Conservation (phyloP, 2,329 filamentous ascomycete genomes). For the Exophiala sp. region DNA sequence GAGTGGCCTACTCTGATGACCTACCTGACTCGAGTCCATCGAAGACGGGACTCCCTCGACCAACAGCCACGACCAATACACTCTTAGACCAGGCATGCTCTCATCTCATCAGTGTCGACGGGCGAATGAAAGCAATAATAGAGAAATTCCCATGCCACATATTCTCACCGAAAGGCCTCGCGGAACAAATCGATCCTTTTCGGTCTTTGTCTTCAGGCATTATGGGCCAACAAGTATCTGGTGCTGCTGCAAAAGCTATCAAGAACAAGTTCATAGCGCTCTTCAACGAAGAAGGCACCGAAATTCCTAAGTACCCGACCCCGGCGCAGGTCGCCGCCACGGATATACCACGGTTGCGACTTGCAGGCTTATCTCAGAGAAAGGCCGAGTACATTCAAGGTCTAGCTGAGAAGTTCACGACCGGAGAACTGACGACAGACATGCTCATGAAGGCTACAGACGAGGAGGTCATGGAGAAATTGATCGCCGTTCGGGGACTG, state of each 20-base stretch:
- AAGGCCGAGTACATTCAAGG: conserved; percentile 95
- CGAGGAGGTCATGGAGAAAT: conserved; percentile 75
- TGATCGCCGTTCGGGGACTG: conserved; percentile 82
- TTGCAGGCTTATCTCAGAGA: conserved; percentile 83
- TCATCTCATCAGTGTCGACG: conserved; percentile 70
- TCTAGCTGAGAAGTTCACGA: conserved; percentile 74
- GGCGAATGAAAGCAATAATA: conserved; percentile 67
- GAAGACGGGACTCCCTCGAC: conserved; percentile 37
- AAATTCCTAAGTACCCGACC: conserved; percentile 61
- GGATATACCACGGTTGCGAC: conserved; percentile 66
- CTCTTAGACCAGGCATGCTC: conserved; percentile 71
- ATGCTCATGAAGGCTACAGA: conserved; percentile 77
- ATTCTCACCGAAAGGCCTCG: conserved; percentile 78
- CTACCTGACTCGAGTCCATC: conserved; percentile 38
- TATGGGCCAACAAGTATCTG: conserved; percentile 94
- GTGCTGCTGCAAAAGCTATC: conserved; percentile 85
- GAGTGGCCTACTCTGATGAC: conserved; percentile 47
- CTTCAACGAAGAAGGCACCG: conserved; percentile 51
- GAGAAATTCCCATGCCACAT: conserved; percentile 71
- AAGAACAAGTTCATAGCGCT: conserved; percentile 77
- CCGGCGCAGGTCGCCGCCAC: conserved; percentile 67
- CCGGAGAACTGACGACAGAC: conserved; percentile 69
- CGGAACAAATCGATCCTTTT: conserved; percentile 84
- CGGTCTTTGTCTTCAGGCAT: conserved; percentile 78
- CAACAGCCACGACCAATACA: conserved; percentile 62